phyloP scores from a whole-genome alignment of 805 yeast species.

The Pichia exigua region DNA sequence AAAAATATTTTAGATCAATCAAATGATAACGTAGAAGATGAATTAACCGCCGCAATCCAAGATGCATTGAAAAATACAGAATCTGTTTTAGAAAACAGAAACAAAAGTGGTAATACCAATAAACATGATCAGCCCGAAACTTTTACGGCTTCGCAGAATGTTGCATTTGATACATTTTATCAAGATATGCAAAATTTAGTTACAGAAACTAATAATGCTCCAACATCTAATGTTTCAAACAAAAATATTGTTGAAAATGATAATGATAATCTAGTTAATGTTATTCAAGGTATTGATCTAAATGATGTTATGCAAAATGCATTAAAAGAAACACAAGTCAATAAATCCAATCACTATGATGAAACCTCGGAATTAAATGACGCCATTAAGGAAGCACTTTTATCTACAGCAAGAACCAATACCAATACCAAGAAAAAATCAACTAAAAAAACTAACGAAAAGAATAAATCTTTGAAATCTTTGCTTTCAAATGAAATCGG shows the following conservation, averaged over 20 bases:
- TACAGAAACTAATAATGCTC: background rate
- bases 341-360: slow-evolving; percentile 16
- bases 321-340: slow-evolving; percentile 14
- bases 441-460: background rate
- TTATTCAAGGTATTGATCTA: slow-evolving; percentile 10
- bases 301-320: slow-evolving; percentile 17
- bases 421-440: background rate
- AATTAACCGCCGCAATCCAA: slow-evolving; percentile 20
- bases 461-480: background rate
- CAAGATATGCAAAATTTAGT: slow-evolving; percentile 7
- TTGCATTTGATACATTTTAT: slow-evolving; percentile 4
- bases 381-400: slow-evolving; percentile 7
- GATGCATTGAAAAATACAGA: slow-evolving; percentile 18
- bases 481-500: background rate
- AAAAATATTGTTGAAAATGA: background rate
- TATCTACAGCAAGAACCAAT: background rate
- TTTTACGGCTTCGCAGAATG: background rate
- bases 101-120: background rate
- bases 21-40: slow-evolving; percentile 6
- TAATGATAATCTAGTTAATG: slow-evolving; percentile 5
- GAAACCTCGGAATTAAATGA: slow-evolving; percentile 1
- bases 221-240: background rate
- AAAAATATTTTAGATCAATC: background rate
- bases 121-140: background rate
- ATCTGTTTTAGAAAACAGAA: slow-evolving; percentile 1